phyloP scores from a whole-genome alignment of 306 rosid species.

The Alnus rubra region DNA sequence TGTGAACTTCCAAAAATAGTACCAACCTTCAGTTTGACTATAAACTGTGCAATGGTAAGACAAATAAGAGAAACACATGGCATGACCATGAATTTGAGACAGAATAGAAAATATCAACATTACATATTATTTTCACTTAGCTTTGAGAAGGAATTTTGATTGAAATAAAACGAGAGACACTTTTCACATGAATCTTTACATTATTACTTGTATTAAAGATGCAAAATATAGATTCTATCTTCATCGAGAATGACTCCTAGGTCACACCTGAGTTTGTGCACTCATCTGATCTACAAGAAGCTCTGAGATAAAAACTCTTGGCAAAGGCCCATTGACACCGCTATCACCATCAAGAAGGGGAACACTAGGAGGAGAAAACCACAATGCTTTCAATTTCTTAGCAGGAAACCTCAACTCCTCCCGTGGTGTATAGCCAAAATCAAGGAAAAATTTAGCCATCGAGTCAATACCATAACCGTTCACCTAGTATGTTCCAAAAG shows the following conservation, averaged over 20 bases:
- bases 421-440: constrained; percentile 69
- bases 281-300: constrained; percentile 89
- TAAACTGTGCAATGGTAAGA: not conserved
- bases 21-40: not conserved
- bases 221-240: constrained; percentile 13
- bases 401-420: constrained; percentile 81
- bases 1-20: not conserved
- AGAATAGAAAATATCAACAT: not conserved
- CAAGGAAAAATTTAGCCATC: constrained; percentile 69
- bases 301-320: constrained; percentile 88
- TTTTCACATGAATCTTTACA: constrained; percentile 1
- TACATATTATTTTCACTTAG: constrained; percentile 1
- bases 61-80: not conserved
- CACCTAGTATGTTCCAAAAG: constrained; percentile 47
- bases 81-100: not conserved
- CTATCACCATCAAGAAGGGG: constrained; percentile 37
- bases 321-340: constrained; percentile 77
- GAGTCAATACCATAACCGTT: constrained; percentile 89
- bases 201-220: constrained; percentile 6
- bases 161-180: not conserved
- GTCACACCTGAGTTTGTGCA: constrained; percentile 72
- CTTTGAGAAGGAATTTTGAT: constrained; percentile 1
- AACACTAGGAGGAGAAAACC: constrained; percentile 88
- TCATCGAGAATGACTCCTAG: not conserved
- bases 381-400: constrained; percentile 80